Base-by-base conservation (phyloP, 352 stramenopile genomes). In the Pythium grandisporangium region DNA sequence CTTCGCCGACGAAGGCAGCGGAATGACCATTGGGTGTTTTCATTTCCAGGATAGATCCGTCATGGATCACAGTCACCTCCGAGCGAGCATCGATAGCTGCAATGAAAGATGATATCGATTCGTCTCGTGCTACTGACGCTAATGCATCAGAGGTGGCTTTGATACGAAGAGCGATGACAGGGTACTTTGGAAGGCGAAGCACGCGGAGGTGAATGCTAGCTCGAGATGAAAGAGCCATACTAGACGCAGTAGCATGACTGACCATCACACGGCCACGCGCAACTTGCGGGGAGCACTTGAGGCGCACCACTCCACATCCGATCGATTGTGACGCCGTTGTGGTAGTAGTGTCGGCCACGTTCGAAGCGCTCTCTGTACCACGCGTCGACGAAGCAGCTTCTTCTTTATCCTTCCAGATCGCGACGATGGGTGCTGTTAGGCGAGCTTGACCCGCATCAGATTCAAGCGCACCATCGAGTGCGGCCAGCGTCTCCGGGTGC, bases 391-490 rank as follows among this genome's bases (percentile, higher is more conserved):
- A 26, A n/a, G 34, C 4, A 8, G 33, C 24, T 1, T 44, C 49
- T n/a, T 58, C 38, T 8, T 21, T 25, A 2, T 45, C 25, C 26
- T 53, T 58, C 51, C 51, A 58, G 14, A 58, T 23, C 21, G 51
- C 51, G 16, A 53, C 51, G 5, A n/a, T n/a, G n/a, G n/a, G n/a
- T n/a, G n/a, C n/a, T n/a, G n/a, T n/a, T n/a, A n/a, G n/a, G n/a
- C n/a, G n/a, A n/a, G n/a, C n/a, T n/a, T n/a, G n/a, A n/a, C n/a
- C n/a, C n/a, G n/a, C n/a, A n/a, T n/a, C n/a, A n/a, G n/a, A n/a
- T n/a, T n/a, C n/a, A n/a, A n/a, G n/a, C n/a, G n/a, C n/a, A n/a
- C 78, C 78, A 40, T 85, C 72, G 13, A 91, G 53, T 38, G 70
- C 44, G 1, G 59, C 74, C 11, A 84, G 49, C 14, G 53, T 84